Evolutionary conservation across 2,329 filamentous ascomycete genomes (phyloP), one percentile per base, ranked within the genome.

Genomic region (Chalaropsis ovoidea): DNA sequence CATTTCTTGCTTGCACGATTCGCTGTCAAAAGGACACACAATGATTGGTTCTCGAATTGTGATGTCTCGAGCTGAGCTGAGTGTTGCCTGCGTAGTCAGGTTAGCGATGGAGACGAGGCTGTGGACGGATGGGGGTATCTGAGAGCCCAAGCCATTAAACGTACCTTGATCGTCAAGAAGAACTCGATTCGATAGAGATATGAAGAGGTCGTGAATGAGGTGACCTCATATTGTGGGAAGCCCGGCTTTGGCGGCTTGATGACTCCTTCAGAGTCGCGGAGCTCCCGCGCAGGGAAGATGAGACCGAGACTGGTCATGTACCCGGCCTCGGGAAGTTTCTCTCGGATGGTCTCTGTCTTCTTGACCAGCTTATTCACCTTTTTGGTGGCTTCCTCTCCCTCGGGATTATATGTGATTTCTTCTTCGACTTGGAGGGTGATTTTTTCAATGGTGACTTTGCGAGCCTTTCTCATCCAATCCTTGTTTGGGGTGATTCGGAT

Each of bases 111-210:
- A 27, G 42, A 13, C 45, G 62, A 71, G 70, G 31, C 64, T 62
- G 43, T n/a, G n/a, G 27, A 10, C 8, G 35, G 8, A 10, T 39
- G 35, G 8, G 8, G 35, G 35, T 3, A 47, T 47, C 35, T 39
- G 15, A 47, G 54, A 58, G 27, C 13, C 15, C 4, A n/a, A 10
- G 2, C 19, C 15, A n/a, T 17, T 8, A 43, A 27, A 66, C 74
- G 22, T 80, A 96, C 93, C 85, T 96, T 96, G 69, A 97, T 90
- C 63, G 86, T 91, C 65, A 97, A 78, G 74, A 93, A 99, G 74
- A 96, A 99, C 76, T 99, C 93, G 73, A 99, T 96, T 76, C 96
- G 97, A 79, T 99, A 99, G 15, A 99, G 82, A 43, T 88, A 93
- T 42, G 90, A 95, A 7, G 89, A 89, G 0, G 94, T 97, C 1